Percentiles rank a stretch among this genome's conserved stretches.
Conservation (phyloP, 495 filamentous ascomycete genomes). For the Penicillium pulvis region DNA sequence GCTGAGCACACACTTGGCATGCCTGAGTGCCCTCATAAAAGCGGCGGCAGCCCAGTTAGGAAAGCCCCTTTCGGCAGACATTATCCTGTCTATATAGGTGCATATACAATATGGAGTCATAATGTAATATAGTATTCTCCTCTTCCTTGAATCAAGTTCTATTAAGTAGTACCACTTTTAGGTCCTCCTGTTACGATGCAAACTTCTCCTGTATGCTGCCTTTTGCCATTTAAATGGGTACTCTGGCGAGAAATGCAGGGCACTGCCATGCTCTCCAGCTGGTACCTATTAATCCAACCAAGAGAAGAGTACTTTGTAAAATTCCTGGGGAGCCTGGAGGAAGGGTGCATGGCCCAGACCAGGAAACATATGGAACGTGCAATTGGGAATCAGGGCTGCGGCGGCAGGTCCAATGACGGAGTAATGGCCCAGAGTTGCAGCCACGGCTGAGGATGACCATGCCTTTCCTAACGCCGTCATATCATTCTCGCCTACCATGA, state of each 20-base stretch:
- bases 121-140: too few relatives aligned
- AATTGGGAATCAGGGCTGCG: slow-evolving; percentile 17
- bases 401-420: slow-evolving; percentile 17
- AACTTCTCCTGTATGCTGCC: background rate
- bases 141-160: too few relatives aligned
- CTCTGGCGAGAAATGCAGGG: background rate
- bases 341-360: slow-evolving; percentile 23
- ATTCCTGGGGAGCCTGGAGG: slow-evolving; percentile 18
- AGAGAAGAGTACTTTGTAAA: slow-evolving; percentile 15
- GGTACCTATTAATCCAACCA: slow-evolving; percentile 1
- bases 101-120: too few relatives aligned
- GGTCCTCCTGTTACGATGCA: too few relatives aligned
- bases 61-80: too few relatives aligned
- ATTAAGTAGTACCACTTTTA: too few relatives aligned
- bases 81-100: too few relatives aligned
- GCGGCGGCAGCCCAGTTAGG: too few relatives aligned
- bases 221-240: background rate
- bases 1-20: too few relatives aligned
- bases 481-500: slow-evolving; percentile 15
- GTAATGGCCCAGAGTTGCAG: slow-evolving; percentile 14
- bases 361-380: slow-evolving; percentile 21
- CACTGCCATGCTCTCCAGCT: background rate
- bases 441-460: slow-evolving; percentile 13
- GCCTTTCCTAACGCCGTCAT: slow-evolving; percentile 13
- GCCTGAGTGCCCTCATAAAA: too few relatives aligned